phyloP scores from a whole-genome alignment of 352 stramenopile genomes.

The Globisporangium takayamanum region DNA sequence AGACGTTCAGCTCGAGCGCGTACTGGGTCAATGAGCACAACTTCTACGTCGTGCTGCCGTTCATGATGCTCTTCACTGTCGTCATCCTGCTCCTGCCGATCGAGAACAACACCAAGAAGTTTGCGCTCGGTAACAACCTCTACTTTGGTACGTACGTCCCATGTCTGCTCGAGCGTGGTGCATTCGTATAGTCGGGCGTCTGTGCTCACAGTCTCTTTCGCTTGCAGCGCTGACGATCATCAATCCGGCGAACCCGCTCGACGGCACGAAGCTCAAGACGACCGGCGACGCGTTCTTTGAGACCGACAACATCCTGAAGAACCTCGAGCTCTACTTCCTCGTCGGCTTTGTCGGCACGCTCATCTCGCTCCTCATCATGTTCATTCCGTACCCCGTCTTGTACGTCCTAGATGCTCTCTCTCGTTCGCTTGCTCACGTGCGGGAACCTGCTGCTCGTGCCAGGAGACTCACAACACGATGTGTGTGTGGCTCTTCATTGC shows the following conservation, averaged over 20 bases:
- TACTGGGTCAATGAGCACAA: conserved; percentile 74
- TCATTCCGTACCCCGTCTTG: conserved; percentile 75
- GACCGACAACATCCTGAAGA: conserved; percentile 62
- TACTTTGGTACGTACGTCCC: conserved; percentile 53
- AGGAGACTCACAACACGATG: background rate
- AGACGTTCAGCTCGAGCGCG: conserved; percentile 48
- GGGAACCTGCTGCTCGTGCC: no score
- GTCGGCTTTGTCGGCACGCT: conserved; percentile 63
- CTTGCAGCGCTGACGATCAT: conserved; percentile 63
- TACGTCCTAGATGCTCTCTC: conserved; percentile 20
- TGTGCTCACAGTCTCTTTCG: no score
- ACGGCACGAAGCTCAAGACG: conserved; percentile 39
- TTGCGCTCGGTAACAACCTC: conserved; percentile 75
- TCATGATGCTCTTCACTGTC: conserved; percentile 72
- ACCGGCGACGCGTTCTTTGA: conserved; percentile 39
- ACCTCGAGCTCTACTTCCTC: conserved; percentile 72
- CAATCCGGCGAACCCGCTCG: conserved; percentile 50
- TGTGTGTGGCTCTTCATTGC: background rate
- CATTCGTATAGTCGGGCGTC: background rate
- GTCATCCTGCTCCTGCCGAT: conserved; percentile 52
- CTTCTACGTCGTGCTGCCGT: conserved; percentile 66
- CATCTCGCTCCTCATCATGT: conserved; percentile 68
- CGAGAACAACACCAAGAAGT: conserved; percentile 85
- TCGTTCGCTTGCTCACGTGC: no score
- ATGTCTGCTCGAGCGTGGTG: background rate